These are phyloP conservation scores for Candida golubevii DNA, from an alignment of 805 yeast species.

Conservation along the genomic window DNA sequence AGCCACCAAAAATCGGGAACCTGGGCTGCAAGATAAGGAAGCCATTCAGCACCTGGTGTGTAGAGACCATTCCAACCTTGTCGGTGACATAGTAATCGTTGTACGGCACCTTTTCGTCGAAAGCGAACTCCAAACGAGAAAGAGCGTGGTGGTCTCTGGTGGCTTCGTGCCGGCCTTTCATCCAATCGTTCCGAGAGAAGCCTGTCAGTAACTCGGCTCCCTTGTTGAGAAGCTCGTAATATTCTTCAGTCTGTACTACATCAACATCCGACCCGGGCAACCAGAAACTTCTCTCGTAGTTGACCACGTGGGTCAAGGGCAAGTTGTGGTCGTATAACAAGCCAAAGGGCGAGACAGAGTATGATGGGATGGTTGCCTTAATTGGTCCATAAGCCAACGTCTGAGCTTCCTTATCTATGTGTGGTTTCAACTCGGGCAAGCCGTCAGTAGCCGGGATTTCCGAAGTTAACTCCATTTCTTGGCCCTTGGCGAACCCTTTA, in stretches of 20 bases:
- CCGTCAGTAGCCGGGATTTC: slow-evolving; percentile 16
- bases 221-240: slow-evolving; percentile 71
- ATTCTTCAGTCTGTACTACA: slow-evolving; percentile 73
- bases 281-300: slow-evolving; percentile 75
- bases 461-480: slow-evolving; percentile 37
- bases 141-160: slow-evolving; percentile 55
- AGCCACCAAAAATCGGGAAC: slow-evolving; percentile 92
- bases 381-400: slow-evolving; percentile 56
- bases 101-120: slow-evolving; percentile 29
- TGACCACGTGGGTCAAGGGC: slow-evolving; percentile 60
- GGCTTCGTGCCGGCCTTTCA: slow-evolving; percentile 48
- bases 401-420: slow-evolving; percentile 34
- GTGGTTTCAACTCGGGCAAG: slow-evolving; percentile 32
- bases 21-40: slow-evolving; percentile 70
- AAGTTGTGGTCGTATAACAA: slow-evolving; percentile 59
- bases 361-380: slow-evolving; percentile 39
- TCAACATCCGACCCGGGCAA: slow-evolving; percentile 75
- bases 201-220: slow-evolving; percentile 70
- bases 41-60: slow-evolving; percentile 47
- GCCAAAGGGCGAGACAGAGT: slow-evolving; percentile 44
- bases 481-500: slow-evolving; percentile 43
- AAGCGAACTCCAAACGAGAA: slow-evolving; percentile 53
- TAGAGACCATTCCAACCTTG: slow-evolving; percentile 88
- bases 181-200: slow-evolving; percentile 78
- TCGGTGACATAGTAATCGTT: slow-evolving; percentile 76